Conservation (phyloP, 73 alveolate species). For the Tetrahymena borealis region DNA sequence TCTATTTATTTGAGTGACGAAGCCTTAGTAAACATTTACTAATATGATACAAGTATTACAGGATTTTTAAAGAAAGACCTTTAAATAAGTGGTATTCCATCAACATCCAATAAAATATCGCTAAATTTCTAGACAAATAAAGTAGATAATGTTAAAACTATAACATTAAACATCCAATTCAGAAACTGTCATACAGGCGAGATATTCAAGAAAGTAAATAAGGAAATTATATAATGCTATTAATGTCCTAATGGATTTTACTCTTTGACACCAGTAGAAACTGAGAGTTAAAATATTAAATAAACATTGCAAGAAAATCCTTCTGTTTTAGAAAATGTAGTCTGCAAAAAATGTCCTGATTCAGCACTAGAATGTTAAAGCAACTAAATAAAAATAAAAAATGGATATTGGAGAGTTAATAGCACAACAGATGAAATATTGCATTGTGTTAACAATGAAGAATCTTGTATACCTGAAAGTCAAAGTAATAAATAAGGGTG, state of each 20-base stretch:
- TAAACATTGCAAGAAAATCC: neutral
- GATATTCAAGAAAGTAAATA: neutral
- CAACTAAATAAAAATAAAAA: neutral
- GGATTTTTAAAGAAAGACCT: neutral
- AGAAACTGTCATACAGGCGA: neutral
- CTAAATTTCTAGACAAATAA: neutral
- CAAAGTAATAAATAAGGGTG: neutral
- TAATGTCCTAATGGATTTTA: neutral
- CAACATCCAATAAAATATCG: neutral
- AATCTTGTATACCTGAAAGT: neutral
- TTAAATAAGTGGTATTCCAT: neutral
- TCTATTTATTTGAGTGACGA: neutral
- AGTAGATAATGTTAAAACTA: neutral
- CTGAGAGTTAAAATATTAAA: neutral
- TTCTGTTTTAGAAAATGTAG: neutral
- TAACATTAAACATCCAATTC: neutral
- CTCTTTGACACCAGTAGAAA: neutral
- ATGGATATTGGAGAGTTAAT: neutral
- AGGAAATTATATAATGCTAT: neutral
- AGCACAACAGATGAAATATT: neutral
- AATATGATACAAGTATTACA: neutral
- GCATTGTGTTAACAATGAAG: neutral
- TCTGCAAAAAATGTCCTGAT: neutral
- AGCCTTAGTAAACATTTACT: neutral
- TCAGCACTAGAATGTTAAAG: neutral